Percentiles rank a stretch among this genome's conserved stretches.
phyloP scores from a whole-genome alignment of 2,329 filamentous ascomycete genomes.

The Didymella segeticola region DNA sequence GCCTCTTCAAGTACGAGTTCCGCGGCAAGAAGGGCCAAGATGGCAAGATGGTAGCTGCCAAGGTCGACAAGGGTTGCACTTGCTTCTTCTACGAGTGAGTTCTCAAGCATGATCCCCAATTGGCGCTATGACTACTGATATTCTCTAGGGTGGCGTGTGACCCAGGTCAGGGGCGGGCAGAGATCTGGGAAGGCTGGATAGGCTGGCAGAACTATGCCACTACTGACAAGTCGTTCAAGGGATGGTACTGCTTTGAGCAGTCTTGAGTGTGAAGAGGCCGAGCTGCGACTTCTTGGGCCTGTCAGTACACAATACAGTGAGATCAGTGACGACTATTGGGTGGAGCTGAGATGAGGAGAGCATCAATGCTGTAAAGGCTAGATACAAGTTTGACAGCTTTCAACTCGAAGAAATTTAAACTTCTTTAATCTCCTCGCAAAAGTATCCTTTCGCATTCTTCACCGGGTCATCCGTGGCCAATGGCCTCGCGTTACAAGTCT shows the following conservation, averaged over 20 bases:
- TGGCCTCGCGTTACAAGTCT: neutral
- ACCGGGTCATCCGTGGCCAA: neutral
- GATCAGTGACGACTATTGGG: no score
- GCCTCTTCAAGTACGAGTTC: conserved; percentile 13
- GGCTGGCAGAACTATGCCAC: conserved; percentile 6
- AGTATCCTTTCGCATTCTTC: neutral
- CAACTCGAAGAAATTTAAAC: no score
- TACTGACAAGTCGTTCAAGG: conserved; percentile 12
- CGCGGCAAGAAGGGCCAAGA: conserved; percentile 8
- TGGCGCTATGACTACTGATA: neutral
- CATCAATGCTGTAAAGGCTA: neutral
- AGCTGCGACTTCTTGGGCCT: neutral
- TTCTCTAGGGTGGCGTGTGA: conserved; percentile 1
- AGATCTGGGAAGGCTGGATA: conserved; percentile 9
- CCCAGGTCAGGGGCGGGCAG: neutral
- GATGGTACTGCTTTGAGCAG: conserved; percentile 15
- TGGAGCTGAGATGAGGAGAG: no score
- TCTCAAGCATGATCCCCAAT: neutral
- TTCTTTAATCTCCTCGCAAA: neutral
- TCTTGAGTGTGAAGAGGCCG: neutral
- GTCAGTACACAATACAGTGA: no score
- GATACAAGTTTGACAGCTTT: neutral
- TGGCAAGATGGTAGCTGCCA: conserved; percentile 13
- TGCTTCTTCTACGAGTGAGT: conserved; percentile 16
- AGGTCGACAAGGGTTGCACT: conserved; percentile 10